phyloP scores from a whole-genome alignment of 305 asterid species.

The Rubia balearica region DNA sequence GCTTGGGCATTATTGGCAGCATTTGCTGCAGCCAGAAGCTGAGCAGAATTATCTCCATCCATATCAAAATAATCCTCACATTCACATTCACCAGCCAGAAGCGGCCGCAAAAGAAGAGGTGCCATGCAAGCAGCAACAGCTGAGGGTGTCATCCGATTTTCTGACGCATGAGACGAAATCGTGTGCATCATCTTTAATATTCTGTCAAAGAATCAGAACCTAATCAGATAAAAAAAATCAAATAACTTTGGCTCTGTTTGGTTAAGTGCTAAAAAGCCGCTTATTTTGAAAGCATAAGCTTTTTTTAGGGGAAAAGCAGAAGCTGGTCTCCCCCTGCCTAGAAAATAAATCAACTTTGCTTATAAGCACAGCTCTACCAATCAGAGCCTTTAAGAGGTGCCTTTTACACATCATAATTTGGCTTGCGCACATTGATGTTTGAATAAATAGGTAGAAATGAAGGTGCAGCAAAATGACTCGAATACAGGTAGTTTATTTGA shows the following conservation, averaged over 20 bases:
- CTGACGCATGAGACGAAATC: conserved; percentile 68
- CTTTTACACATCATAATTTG: neutral
- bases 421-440: neutral
- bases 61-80: conserved; percentile 76
- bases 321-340: no score
- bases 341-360: no score
- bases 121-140: conserved; percentile 99
- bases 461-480: neutral
- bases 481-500: neutral
- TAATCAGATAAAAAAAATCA: conserved; percentile 8
- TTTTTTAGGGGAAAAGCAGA: no score
- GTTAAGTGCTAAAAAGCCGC: no score
- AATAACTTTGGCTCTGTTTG: neutral
- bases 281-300: no score
- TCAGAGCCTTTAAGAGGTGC: no score
- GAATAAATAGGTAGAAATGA: neutral
- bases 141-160: conserved; percentile 88
- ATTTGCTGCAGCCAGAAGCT: conserved; percentile 98
- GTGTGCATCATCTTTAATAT: conserved; percentile 88
- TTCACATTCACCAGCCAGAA: conserved; percentile 98
- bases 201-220: conserved; percentile 31
- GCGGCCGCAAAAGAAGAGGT: conserved; percentile 95
- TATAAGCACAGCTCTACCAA: no score
- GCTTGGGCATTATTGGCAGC: conserved; percentile 99
- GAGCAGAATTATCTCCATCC: conserved; percentile 86